Base-by-base conservation (phyloP, 345 rosid genomes). In the Populus simonii region DNA sequence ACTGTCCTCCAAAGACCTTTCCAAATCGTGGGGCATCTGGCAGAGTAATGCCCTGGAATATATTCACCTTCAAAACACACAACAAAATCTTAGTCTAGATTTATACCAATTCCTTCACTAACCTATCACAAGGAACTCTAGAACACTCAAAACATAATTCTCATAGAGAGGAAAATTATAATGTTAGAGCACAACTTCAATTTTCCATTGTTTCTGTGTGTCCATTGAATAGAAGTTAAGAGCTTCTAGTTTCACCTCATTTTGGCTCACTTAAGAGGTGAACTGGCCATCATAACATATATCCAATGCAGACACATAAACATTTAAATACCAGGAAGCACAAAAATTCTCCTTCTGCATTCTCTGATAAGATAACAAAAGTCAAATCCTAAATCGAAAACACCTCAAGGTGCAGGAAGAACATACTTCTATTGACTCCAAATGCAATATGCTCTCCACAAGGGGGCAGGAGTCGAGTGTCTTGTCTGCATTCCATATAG, bases 1-100 rank as follows among this genome's bases (percentile, higher is more conserved):
- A 89, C 84, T 96, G 98, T 78, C 99, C 98, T 68, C 99, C 99
- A 76, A 93, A 96, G 70, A 96, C 97, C 82, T 91, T 93, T 33
- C 97, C 98, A 82, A 91, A 96, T 72, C 51, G 89, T 36, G 97
- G 97, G 76, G 98, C 98, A 80, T 91, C 94, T 47, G 96, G 95
- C 83, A 89, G 84, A 41, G 99, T 92, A 76, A 92, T 78, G 67
- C 98, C 99, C 73, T 79, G 90, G 88, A 96, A 96, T 77, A 96
- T 79, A 81, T 93, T 93, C 43, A 89, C 90, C 99, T 95, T 84
- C 78, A 85, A 74, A 77, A 79, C 70, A 83, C 72, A 83, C 11
- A 55, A 29, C 33, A 5, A 22, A 43, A 70, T 27, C 25, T 61
- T 20, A 69, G 70, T 61, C 29, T 70, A 43, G 15, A 22, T 15